A percentile compares a stretch with the other conserved stretches of the same genome.
Conservation (phyloP, 176 grass and related monocot species). For the Musa acuminata region DNA sequence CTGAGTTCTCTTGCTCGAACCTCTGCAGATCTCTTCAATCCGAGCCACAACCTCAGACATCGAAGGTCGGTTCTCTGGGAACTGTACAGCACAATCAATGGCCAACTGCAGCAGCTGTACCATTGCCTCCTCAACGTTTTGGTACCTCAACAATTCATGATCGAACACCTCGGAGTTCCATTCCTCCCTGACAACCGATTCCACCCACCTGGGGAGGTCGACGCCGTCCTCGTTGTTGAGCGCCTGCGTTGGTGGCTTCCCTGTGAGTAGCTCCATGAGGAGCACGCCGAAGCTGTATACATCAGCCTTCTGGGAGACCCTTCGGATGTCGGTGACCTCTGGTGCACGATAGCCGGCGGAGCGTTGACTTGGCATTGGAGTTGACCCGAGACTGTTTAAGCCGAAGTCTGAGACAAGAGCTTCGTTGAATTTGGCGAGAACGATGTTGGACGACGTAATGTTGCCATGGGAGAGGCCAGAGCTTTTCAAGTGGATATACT, state of each 20-base stretch:
- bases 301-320: constrained; percentile 16
- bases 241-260: constrained; percentile 30
- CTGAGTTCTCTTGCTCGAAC: background rate
- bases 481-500: constrained; percentile 46
- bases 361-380: constrained; percentile 15
- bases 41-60: constrained; percentile 43
- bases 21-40: constrained; percentile 43
- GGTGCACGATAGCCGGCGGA: constrained; percentile 49
- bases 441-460: constrained; percentile 67
- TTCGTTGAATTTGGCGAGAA: constrained; percentile 21
- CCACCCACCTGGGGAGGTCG: background rate
- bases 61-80: constrained; percentile 31
- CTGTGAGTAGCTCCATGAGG: constrained; percentile 8
- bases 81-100: constrained; percentile 55
- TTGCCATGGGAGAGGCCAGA: constrained; percentile 38
- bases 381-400: constrained; percentile 24
- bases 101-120: constrained; percentile 58
- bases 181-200: background rate
- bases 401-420: constrained; percentile 46
- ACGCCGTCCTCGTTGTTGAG: background rate
- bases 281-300: constrained; percentile 5
- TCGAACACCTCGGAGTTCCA: background rate
- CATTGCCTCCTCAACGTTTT: constrained; percentile 45
- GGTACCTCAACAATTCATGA: background rate
- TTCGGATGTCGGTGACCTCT: constrained; percentile 39